Evolutionary conservation across 192 early-diverging fungal genomes (phyloP).

Genomic region (Mortierella claussenii): DNA sequence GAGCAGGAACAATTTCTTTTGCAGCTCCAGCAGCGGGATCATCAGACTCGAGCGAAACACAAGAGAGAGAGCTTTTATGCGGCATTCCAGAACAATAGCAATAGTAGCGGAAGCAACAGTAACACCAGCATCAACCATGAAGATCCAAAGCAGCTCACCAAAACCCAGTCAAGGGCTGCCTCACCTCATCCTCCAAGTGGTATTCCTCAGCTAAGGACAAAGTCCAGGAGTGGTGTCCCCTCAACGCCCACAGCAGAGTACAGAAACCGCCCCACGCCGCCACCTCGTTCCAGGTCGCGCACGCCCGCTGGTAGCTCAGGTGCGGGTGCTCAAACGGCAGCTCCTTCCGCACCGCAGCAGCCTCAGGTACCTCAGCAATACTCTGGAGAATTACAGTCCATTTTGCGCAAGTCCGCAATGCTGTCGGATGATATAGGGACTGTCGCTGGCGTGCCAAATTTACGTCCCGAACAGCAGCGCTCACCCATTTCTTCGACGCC

Average conservation of each 20-base stretch:
- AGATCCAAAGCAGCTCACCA: constrained; percentile 17
- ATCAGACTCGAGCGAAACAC: constrained; percentile 38
- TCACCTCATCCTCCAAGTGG: constrained; percentile 48
- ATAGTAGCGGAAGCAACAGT: not conserved
- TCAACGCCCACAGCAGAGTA: constrained; percentile 35
- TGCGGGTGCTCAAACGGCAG: not conserved
- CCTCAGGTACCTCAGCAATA: constrained; percentile 43
- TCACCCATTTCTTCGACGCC: constrained; percentile 34
- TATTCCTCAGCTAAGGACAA: constrained; percentile 46
- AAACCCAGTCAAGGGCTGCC: constrained; percentile 21
- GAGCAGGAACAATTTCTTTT: constrained; percentile 49
- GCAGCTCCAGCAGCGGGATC: constrained; percentile 46
- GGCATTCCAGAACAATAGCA: constrained; percentile 33
- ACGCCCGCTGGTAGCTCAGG: constrained; percentile 41
- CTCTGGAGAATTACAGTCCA: constrained; percentile 39
- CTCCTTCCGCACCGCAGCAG: constrained; percentile 24
- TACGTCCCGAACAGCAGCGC: constrained; percentile 12
- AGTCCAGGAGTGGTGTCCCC: constrained; percentile 40
- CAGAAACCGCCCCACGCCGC: constrained; percentile 36
- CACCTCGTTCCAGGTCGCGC: constrained; percentile 39
- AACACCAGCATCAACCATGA: constrained; percentile 11
- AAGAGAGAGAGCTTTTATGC: constrained; percentile 49
- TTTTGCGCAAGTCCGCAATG: constrained; percentile 41
- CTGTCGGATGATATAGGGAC: constrained; percentile 10
- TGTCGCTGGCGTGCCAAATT: not conserved